Conservation (phyloP, 495 filamentous ascomycete genomes). For the Trichoderma gamsii region DNA sequence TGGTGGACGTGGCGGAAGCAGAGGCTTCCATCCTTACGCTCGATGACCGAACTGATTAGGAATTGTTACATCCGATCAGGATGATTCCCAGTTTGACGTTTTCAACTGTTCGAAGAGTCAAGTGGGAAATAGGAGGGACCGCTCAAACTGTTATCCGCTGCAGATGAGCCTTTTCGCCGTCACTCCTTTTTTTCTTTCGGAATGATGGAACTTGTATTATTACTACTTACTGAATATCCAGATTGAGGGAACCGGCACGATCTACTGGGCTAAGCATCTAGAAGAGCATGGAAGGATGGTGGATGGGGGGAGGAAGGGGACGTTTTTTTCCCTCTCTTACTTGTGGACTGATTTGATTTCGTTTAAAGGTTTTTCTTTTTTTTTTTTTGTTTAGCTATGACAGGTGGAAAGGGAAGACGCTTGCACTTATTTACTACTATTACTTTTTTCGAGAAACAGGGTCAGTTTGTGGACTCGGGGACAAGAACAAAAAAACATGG, state of each 20-base stretch:
- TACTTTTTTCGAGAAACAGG: background rate
- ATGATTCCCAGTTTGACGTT: background rate
- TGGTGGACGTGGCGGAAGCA: slow-evolving; percentile 70
- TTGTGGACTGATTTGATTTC: background rate
- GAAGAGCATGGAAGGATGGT: background rate
- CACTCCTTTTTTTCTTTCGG: background rate
- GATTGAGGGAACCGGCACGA: background rate
- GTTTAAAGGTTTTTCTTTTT: background rate
- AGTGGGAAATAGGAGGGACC: background rate
- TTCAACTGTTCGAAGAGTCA: background rate
- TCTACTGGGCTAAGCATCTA: background rate
- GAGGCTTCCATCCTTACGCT: slow-evolving; percentile 78
- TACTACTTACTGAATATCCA: background rate
- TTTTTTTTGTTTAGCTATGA: background rate
- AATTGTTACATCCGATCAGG: background rate
- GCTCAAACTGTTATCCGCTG: background rate
- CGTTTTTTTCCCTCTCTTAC: background rate
- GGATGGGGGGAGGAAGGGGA: background rate
- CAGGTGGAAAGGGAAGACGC: background rate
- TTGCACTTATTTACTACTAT: background rate
- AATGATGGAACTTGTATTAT: background rate
- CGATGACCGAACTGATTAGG: slow-evolving; percentile 12
- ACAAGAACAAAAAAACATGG: background rate
- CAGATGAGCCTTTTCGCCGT: slow-evolving; percentile 6
- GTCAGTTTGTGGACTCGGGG: background rate